Percentiles rank a stretch among this genome's conserved stretches.
These are phyloP conservation scores for Ophiostoma triangulosporum DNA, from an alignment of 2,329 filamentous ascomycete species.

Conservation along the genomic window DNA sequence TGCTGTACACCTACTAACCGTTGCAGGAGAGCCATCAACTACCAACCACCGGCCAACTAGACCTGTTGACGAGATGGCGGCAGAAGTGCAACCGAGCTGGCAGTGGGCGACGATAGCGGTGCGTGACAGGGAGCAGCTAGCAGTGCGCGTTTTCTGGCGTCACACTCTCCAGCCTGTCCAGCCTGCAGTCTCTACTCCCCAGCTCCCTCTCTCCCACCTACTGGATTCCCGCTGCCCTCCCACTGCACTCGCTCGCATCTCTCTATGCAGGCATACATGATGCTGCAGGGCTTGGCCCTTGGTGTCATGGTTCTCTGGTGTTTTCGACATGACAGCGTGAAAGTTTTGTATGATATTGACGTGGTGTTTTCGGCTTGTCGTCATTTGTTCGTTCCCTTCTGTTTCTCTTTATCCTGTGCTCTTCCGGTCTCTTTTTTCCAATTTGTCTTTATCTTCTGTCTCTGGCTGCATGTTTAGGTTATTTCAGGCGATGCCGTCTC, in stretches of 20 bases:
- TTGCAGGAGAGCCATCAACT: conserved; percentile 66
- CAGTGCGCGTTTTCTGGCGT: too few species aligned
- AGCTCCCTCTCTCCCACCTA: too few species aligned
- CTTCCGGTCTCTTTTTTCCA: not conserved
- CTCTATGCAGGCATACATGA: not conserved
- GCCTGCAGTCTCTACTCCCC: too few species aligned
- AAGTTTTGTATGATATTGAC: not conserved
- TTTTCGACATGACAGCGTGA: not conserved
- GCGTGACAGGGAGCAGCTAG: too few species aligned
- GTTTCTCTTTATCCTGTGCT: not conserved
- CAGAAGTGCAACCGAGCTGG: too few species aligned
- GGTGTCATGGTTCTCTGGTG: not conserved
- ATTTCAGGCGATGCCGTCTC: conserved; percentile 2
- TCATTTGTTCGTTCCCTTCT: not conserved
- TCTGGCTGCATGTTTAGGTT: conserved; percentile 5
- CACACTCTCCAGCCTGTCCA: too few species aligned
- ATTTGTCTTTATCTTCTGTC: not conserved
- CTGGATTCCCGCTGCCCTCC: too few species aligned
- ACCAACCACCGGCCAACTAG: conserved; percentile 47
- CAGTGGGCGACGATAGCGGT: too few species aligned
- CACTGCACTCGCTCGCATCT: too few species aligned
- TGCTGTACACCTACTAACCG: not conserved
- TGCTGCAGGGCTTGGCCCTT: not conserved
- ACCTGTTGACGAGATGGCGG: not conserved
- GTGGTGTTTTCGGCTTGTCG: not conserved